phyloP scores from a whole-genome alignment of 2,329 filamentous ascomycete species.

The Ophiostoma sp. region DNA sequence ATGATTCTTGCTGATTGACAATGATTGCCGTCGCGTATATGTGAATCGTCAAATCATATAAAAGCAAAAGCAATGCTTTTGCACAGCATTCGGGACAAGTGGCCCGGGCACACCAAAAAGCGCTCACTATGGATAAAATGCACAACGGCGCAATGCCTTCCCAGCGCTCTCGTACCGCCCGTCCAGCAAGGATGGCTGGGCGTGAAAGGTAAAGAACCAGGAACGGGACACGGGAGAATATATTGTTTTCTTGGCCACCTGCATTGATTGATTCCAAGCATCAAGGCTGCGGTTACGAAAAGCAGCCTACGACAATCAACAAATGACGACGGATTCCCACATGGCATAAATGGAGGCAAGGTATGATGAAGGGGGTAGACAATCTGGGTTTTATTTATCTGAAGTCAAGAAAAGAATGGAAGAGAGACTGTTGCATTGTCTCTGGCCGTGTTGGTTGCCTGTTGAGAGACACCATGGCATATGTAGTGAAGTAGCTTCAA shows the following conservation, averaged over 20 bases:
- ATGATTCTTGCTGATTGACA: background rate
- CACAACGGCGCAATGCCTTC: conserved; percentile 9
- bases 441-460: background rate
- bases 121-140: conserved; percentile 15
- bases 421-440: background rate
- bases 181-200: background rate
- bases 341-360: conserved; percentile 7
- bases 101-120: conserved; percentile 14
- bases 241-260: background rate
- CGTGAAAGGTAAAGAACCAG: background rate
- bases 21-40: background rate
- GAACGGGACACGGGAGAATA: background rate
- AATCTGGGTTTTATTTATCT: background rate
- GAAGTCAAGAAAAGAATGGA: background rate
- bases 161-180: background rate
- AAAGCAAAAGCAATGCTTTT: background rate
- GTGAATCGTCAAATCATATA: conserved; percentile 4
- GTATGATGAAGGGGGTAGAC: background rate
- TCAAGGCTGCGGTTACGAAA: background rate
- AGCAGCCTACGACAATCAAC: background rate
- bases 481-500: background rate
- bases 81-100: background rate
- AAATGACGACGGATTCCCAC: background rate
- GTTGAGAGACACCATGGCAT: background rate
- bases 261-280: conserved; percentile 1